Evolutionary conservation across 257 asterid species (phyloP).

Genomic region (Rhazya stricta): DNA sequence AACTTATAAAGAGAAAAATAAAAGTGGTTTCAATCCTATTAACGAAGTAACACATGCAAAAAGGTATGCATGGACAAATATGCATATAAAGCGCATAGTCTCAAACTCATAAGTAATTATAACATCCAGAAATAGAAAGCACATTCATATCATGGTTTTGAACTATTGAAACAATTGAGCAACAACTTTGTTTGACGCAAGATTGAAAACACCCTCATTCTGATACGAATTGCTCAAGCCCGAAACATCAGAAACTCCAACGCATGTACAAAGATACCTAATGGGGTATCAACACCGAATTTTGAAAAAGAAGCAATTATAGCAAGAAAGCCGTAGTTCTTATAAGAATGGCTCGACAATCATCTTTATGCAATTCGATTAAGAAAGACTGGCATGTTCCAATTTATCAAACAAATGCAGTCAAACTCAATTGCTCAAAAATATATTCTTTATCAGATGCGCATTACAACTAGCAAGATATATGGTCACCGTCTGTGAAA

Average conservation of each 20-base stretch:
- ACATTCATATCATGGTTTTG: not conserved
- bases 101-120: not conserved
- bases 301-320: not conserved
- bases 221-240: not conserved
- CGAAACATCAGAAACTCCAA: not conserved
- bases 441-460: not conserved
- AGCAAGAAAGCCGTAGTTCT: not conserved
- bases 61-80: not conserved
- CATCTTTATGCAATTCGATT: not conserved
- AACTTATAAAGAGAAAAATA: not conserved
- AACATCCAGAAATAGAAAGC: not conserved
- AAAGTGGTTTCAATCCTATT: not conserved
- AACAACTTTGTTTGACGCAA: not conserved
- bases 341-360: not conserved
- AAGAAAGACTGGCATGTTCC: not conserved
- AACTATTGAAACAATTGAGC: not conserved
- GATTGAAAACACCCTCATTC: not conserved
- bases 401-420: not conserved
- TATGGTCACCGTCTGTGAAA: not conserved
- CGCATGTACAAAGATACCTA: not conserved
- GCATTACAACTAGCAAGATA: not conserved
- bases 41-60: not conserved
- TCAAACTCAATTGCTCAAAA: not conserved
- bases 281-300: not conserved
- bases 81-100: not conserved